phyloP scores from a whole-genome alignment of 768 basidiomycete species.

The Austroboletus festivus region DNA sequence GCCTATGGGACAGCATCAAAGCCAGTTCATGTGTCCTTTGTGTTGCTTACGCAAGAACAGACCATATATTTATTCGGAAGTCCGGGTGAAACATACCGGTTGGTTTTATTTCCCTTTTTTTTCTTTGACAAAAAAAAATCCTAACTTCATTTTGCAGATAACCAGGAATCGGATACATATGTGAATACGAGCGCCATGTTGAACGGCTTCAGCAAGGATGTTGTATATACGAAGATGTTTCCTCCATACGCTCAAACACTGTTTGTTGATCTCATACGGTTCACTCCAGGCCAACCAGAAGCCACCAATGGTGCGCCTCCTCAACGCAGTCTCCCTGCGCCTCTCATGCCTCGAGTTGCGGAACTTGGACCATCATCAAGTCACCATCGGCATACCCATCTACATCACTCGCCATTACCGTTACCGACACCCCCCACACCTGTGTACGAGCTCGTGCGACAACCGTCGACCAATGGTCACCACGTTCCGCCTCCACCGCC shows the following conservation, averaged over 20 bases:
- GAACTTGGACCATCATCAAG: constrained; percentile 30
- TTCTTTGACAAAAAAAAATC: not conserved
- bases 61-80: constrained; percentile 69
- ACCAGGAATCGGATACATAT: constrained; percentile 53
- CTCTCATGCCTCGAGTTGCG: constrained; percentile 19
- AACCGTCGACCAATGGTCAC: constrained; percentile 32
- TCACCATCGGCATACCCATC: constrained; percentile 29
- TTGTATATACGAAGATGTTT: constrained; percentile 65
- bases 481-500: constrained; percentile 35
- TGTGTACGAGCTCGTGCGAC: constrained; percentile 31
- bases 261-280: constrained; percentile 68
- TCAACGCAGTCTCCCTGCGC: constrained; percentile 13
- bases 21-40: constrained; percentile 67
- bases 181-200: constrained; percentile 74
- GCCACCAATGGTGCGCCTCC: constrained; percentile 14
- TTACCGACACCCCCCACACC: constrained; percentile 34
- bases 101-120: constrained; percentile 23
- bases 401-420: constrained; percentile 30
- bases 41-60: constrained; percentile 75
- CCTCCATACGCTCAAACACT: constrained; percentile 64
- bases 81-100: constrained; percentile 68
- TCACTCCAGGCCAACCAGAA: constrained; percentile 34
- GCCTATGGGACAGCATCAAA: constrained; percentile 30
- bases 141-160: constrained; percentile 33
- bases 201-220: constrained; percentile 66